Evolutionary conservation across 2,329 filamentous ascomycete genomes (phyloP), one percentile per base, ranked within the genome.

Genomic region (Claviceps arundinis): DNA sequence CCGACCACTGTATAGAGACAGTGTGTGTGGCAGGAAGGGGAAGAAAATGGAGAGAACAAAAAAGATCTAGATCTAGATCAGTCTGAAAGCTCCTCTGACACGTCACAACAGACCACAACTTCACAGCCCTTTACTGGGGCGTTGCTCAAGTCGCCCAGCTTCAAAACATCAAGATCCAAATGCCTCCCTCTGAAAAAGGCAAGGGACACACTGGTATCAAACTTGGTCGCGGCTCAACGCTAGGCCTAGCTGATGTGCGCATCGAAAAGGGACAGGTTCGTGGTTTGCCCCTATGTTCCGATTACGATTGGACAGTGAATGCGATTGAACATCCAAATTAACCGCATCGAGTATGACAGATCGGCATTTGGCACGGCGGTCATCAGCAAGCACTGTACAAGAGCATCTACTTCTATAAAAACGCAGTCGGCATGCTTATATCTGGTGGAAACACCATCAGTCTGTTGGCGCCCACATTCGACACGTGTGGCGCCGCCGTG

Each of bases 301-400:
- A 19, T 48, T 38, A 24, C 16, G 30, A 34, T 34, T 34, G 9
- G 30, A 11, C 30, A 11, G 30, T 11, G 30, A 34, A 34, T 34
- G 30, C 3, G 9, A 11, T 34, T 34, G 1, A 34, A 34, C 3
- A 34, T 4, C 30, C 30, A 34, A 34, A 34, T 37, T 45, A 37
- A 48, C 14, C 19, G n/a, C 24, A 50, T 51, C 17, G 37, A 46
- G 5, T n/a, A 16, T n/a, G 14, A 30, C 67, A 68, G 65, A 70
- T 70, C 44, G 70, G 70, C 41, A 69, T 73, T 55, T 68, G 64
- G 64, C 64, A 70, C 48, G 58, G 70, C 53, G 67, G 68, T 4
- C 70, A 73, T 51, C 70, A 73, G 53, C 70, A 73, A 51, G 69
- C 68, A 1, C 57, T 69, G 1, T 72, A 68, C 57, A 73, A 73